A percentile compares a stretch with the other conserved stretches of the same genome.
Conservation (phyloP, 2,329 filamentous ascomycete genomes). For the Paecilomyces sp. region DNA sequence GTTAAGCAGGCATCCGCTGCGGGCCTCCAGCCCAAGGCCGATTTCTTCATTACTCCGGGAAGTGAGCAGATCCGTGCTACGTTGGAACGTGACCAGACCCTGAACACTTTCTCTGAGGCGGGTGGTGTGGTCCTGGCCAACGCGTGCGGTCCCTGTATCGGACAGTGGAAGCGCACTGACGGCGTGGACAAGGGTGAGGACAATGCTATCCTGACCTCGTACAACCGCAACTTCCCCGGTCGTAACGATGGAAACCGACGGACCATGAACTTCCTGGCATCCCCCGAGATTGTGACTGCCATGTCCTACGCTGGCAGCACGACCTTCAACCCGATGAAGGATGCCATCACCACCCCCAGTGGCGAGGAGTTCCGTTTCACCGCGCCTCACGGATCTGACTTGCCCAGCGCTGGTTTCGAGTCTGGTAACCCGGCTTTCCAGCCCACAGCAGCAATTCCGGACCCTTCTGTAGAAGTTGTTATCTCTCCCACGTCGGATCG, state of each 20-base stretch:
- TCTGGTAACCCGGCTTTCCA: slow-evolving; percentile 67
- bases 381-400: slow-evolving; percentile 57
- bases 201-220: slow-evolving; percentile 94
- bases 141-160: slow-evolving; percentile 89
- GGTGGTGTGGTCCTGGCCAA: slow-evolving; percentile 89
- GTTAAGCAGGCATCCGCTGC: slow-evolving; percentile 85
- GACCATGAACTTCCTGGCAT: slow-evolving; percentile 98
- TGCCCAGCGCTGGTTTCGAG: slow-evolving; percentile 70
- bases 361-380: slow-evolving; percentile 80
- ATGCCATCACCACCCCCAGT: slow-evolving; percentile 70
- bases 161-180: slow-evolving; percentile 91
- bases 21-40: slow-evolving; percentile 80
- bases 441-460: slow-evolving; percentile 64
- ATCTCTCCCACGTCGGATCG: slow-evolving; percentile 85
- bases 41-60: slow-evolving; percentile 94
- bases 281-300: slow-evolving; percentile 91
- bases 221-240: slow-evolving; percentile 97
- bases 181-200: slow-evolving; percentile 73
- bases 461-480: slow-evolving; percentile 62
- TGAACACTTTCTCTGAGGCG: slow-evolving; percentile 76
- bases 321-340: slow-evolving; percentile 93
- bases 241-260: slow-evolving; percentile 94
- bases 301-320: slow-evolving; percentile 90
- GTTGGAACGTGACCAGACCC: slow-evolving; percentile 77
- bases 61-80: slow-evolving; percentile 96